phyloP scores from a whole-genome alignment of 805 yeast genomes.

The Ogataea zsoltii region DNA sequence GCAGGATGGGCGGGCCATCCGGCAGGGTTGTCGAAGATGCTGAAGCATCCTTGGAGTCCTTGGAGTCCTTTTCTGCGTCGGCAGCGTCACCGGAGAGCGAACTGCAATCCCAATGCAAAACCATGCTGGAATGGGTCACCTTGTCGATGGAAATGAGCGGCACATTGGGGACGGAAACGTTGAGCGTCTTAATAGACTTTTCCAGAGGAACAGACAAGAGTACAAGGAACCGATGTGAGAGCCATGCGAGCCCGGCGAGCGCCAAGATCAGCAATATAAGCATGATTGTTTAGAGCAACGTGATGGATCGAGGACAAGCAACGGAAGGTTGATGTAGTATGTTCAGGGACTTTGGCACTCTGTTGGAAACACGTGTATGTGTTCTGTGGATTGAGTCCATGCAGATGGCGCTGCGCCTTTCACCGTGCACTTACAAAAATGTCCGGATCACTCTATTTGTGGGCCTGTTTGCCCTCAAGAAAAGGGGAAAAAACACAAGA shows the following conservation, averaged over 20 bases:
- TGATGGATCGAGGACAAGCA: too few relatives aligned
- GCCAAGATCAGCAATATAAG: slow-evolving; percentile 24
- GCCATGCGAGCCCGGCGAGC: slow-evolving; percentile 31
- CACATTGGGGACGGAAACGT: slow-evolving; percentile 55
- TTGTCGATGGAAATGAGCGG: slow-evolving; percentile 58
- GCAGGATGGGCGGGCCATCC: slow-evolving; percentile 29
- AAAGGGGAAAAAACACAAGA: not conserved
- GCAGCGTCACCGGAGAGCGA: slow-evolving; percentile 1
- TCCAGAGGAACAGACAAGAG: slow-evolving; percentile 44
- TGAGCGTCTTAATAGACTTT: slow-evolving; percentile 45
- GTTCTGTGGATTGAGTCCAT: not conserved
- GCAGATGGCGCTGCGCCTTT: not conserved
- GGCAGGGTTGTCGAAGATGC: not conserved
- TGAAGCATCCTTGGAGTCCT: slow-evolving; percentile 1
- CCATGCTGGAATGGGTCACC: slow-evolving; percentile 45
- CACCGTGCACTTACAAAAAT: not conserved
- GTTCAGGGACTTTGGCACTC: too few relatives aligned
- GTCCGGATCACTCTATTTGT: not conserved
- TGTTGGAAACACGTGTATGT: too few relatives aligned
- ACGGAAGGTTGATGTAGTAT: too few relatives aligned
- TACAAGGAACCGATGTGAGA: slow-evolving; percentile 28
- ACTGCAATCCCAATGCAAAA: slow-evolving; percentile 54
- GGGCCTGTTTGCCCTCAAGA: not conserved
- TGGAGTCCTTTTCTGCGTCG: slow-evolving; percentile 11
- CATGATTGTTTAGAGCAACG: slow-evolving; percentile 8